Conservation (phyloP, 768 basidiomycete genomes). For the Crucibulum laeve region DNA sequence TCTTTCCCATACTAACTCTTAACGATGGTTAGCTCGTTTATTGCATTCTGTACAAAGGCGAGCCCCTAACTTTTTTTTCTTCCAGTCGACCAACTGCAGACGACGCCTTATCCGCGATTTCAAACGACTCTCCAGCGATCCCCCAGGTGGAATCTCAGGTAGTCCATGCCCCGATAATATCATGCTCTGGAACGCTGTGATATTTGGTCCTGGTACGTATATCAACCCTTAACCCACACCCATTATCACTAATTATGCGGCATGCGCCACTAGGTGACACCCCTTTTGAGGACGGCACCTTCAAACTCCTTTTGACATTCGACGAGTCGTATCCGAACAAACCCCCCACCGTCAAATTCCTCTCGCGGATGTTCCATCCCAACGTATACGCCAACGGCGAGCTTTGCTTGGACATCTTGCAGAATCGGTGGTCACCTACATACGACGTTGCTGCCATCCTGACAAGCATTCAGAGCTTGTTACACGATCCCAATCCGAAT, state of each 20-base stretch:
- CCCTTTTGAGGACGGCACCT: slow-evolving; percentile 98
- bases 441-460: slow-evolving; percentile 99
- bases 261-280: slow-evolving; percentile 70
- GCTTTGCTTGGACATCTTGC: slow-evolving; percentile 96
- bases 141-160: slow-evolving; percentile 93
- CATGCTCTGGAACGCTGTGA: slow-evolving; percentile 99
- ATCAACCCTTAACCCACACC: background rate
- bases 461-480: slow-evolving; percentile 90
- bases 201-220: slow-evolving; percentile 92
- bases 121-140: slow-evolving; percentile 91
- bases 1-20: too few species aligned
- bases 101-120: slow-evolving; percentile 97
- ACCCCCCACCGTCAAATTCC: slow-evolving; percentile 95
- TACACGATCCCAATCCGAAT: slow-evolving; percentile 98
- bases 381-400: slow-evolving; percentile 99
- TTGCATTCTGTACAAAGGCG: too few species aligned
- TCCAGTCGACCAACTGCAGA: slow-evolving; percentile 88
- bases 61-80: too few species aligned
- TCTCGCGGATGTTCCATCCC: slow-evolving; percentile 97
- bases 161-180: slow-evolving; percentile 98
- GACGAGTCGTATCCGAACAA: slow-evolving; percentile 99
- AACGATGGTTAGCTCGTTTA: too few species aligned
- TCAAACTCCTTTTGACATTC: slow-evolving; percentile 92
- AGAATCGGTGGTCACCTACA: slow-evolving; percentile 98
- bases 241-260: slow-evolving; percentile 2